phyloP scores from a whole-genome alignment of 116 monocot species.

The Iris pallida region DNA sequence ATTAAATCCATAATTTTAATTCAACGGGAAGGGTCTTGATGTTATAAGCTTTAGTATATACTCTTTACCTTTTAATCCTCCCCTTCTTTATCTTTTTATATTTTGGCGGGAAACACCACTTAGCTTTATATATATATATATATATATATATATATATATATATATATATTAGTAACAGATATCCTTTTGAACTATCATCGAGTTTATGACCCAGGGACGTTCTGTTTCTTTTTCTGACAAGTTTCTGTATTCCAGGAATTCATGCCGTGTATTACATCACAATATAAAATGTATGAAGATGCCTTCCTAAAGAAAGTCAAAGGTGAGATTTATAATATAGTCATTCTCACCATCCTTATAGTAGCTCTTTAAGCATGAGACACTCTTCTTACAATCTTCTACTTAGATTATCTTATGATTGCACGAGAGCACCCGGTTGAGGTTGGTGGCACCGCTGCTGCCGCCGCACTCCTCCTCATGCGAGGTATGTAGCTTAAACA shows the following conservation, averaged over 20 bases:
- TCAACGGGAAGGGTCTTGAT: too few relatives aligned
- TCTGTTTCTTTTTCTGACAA: too few relatives aligned
- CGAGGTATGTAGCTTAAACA: constrained; percentile 36
- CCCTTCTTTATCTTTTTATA: too few relatives aligned
- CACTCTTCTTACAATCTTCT: background rate
- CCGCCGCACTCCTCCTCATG: constrained; percentile 54
- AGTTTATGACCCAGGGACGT: too few relatives aligned
- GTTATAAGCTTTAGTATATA: too few relatives aligned
- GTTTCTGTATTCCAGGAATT: constrained; percentile 8
- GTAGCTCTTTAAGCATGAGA: background rate
- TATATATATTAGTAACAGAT: too few relatives aligned
- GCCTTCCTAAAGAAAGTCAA: constrained; percentile 50
- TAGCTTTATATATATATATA: too few relatives aligned
- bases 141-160: too few relatives aligned
- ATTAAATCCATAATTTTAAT: too few relatives aligned
- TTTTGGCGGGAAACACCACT: too few relatives aligned
- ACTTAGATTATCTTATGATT: constrained; percentile 37
- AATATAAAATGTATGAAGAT: constrained; percentile 60
- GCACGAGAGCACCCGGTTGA: constrained; percentile 45
- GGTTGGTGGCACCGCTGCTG: constrained; percentile 46
- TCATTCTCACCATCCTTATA: background rate
- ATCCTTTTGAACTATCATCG: too few relatives aligned
- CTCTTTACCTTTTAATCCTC: too few relatives aligned
- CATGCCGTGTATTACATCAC: constrained; percentile 17
- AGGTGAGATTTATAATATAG: constrained; percentile 23